Evolutionary conservation across 192 early-diverging fungal genomes (phyloP).

Genomic region (Coemansia sp.): DNA sequence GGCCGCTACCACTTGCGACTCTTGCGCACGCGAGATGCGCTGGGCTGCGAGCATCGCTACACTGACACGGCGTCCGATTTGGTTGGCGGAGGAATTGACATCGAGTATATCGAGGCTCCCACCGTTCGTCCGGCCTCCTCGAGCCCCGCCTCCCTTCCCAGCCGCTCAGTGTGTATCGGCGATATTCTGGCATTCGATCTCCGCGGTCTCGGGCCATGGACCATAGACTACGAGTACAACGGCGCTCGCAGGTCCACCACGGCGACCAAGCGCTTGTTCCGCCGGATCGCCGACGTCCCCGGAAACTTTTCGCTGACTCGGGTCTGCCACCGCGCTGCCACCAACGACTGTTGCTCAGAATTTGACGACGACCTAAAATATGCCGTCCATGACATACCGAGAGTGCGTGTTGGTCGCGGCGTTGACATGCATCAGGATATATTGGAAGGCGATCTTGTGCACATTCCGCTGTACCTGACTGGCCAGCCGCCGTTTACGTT

Average conservation of each 20-base stretch:
- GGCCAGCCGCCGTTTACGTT: slow-evolving; percentile 73
- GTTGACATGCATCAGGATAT: slow-evolving; percentile 70
- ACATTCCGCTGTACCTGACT: slow-evolving; percentile 62
- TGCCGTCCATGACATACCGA: slow-evolving; percentile 61
- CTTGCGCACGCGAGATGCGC: slow-evolving; percentile 36
- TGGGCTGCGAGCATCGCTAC: slow-evolving; percentile 49
- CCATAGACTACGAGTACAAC: slow-evolving; percentile 59
- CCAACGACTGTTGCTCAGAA: slow-evolving; percentile 62
- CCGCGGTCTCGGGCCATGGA: slow-evolving; percentile 69
- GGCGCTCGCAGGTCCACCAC: slow-evolving; percentile 15
- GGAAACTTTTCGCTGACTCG: slow-evolving; percentile 61
- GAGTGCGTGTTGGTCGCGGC: slow-evolving; percentile 67
- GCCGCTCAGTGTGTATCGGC: slow-evolving; percentile 62
- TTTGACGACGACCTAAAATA: slow-evolving; percentile 43
- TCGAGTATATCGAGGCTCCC: slow-evolving; percentile 57
- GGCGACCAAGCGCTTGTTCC: slow-evolving; percentile 60
- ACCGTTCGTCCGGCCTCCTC: slow-evolving; percentile 40
- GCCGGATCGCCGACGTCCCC: slow-evolving; percentile 58
- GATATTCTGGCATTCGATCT: slow-evolving; percentile 68
- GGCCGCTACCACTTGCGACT: slow-evolving; percentile 54
- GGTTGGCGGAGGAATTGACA: slow-evolving; percentile 46
- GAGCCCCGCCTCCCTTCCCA: slow-evolving; percentile 32
- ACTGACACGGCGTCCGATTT: slow-evolving; percentile 13
- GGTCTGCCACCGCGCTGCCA: slow-evolving; percentile 62
- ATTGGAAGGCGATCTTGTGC: slow-evolving; percentile 58